Base-by-base conservation (phyloP, 306 rosid species). In the Acmispon strigosus region DNA sequence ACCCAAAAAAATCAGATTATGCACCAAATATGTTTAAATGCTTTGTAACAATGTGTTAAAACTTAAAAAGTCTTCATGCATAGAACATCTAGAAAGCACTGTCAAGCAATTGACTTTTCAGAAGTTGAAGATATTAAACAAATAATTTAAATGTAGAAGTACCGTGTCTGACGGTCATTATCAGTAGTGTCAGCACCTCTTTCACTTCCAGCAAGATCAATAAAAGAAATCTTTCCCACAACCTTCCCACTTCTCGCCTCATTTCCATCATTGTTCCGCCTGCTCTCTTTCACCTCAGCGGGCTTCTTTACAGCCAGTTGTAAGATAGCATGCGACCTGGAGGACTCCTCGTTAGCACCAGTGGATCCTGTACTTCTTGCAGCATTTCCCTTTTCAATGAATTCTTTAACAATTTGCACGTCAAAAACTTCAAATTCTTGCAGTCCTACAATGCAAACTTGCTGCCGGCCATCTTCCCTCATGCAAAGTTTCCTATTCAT, bases 141-240 rank as follows among this genome's bases (percentile, higher is more conserved):
- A 55, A 73, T 34, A 37, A 55, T 53, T 50, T 34, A 53, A 59
- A 60, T 51, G 29, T 55, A 15, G 60, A 13, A 57, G 22, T 83
- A 91, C 99, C 99, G 92, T 19, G 99, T 95, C 81, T 91, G 99
- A 53, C 99, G 92, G 66, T 95, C 99, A 81, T 95, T 91, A 77
- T 95, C 99, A 60, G 99, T 95, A 52, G 99, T 95, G 92, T 91
- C 99, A 34, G 99, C 99, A 47, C 99, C 99, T 82, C 99, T 90
- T 89, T 95, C 99, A 78, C 97, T 95, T 52, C 99, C 99, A 69
- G 99, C 99, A 69, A 95, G 96, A 88, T 95, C 97, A 73, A 95
- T 95, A 73, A 95, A 95, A 72, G 99, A 95, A 76, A 95, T 81
- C 77, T 95, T 95, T 71, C 99, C 99, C 74, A 95, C 96, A 77